Evolutionary conservation across 441 rosid species (phyloP).

Genomic region (Populus hybrid): DNA sequence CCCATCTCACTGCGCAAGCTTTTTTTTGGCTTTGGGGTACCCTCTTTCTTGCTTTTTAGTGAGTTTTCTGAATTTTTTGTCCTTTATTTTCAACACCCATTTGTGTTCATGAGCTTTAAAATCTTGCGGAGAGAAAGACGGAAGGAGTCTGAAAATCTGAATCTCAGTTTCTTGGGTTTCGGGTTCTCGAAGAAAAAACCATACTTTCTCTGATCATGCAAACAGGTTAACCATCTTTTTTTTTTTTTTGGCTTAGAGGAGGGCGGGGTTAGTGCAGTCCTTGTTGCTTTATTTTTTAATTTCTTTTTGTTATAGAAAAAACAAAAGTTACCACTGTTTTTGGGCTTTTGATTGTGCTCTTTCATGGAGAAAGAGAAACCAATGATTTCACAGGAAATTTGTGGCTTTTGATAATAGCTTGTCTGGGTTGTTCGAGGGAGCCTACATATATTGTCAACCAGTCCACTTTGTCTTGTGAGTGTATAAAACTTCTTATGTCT

Average conservation of each 20-base stretch:
- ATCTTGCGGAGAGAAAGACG: slow-evolving; percentile 20
- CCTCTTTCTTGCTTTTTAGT: slow-evolving; percentile 43
- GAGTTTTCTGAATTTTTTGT: slow-evolving; percentile 28
- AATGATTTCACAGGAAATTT: slow-evolving; percentile 39
- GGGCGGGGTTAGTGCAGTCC: slow-evolving; percentile 30
- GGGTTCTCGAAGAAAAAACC: slow-evolving; percentile 27
- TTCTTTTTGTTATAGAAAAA: not conserved
- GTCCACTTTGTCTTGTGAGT: slow-evolving; percentile 14
- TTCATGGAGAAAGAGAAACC: slow-evolving; percentile 37
- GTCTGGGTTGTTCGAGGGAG: slow-evolving; percentile 33
- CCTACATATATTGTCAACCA: slow-evolving; percentile 28
- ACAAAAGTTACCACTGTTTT: slow-evolving; percentile 25
- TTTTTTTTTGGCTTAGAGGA: slow-evolving; percentile 16
- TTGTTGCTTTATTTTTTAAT: slow-evolving; percentile 20
- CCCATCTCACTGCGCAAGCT: slow-evolving; percentile 36
- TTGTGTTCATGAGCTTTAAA: slow-evolving; percentile 34
- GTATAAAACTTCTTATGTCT: slow-evolving; percentile 16
- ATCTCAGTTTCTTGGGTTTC: slow-evolving; percentile 53
- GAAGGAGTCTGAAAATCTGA: slow-evolving; percentile 32
- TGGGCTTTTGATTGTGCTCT: slow-evolving; percentile 32
- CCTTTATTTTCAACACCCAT: slow-evolving; percentile 26
- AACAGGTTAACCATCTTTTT: not conserved
- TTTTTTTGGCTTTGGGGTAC: slow-evolving; percentile 28
- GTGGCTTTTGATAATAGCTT: slow-evolving; percentile 25
- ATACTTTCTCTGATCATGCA: not conserved